Conservation (phyloP, 2,329 filamentous ascomycete genomes). For the Sphaerulina vaccinii region DNA sequence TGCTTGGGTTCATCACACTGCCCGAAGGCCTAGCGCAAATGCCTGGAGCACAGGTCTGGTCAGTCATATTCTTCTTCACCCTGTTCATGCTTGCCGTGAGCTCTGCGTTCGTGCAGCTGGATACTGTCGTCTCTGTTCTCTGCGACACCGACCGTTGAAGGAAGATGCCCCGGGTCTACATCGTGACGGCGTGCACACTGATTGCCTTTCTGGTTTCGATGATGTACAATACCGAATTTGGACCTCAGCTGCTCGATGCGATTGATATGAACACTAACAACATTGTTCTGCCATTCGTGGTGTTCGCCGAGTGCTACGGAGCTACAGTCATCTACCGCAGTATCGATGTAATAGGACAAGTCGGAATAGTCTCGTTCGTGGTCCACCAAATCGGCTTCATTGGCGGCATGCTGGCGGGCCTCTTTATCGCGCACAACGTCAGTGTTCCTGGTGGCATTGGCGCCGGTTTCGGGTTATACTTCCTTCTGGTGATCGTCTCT, state of each 20-base stretch:
- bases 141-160: slow-evolving; percentile 9
- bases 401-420: slow-evolving; percentile 53
- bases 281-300: slow-evolving; percentile 54
- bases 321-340: slow-evolving; percentile 56
- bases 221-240: slow-evolving; percentile 58
- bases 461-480: slow-evolving; percentile 54
- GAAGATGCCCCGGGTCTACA: slow-evolving; percentile 7
- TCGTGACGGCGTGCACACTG: slow-evolving; percentile 46
- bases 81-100: slow-evolving; percentile 45
- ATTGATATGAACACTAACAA: slow-evolving; percentile 59
- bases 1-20: slow-evolving; percentile 58
- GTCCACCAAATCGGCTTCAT: slow-evolving; percentile 54
- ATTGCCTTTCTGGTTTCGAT: slow-evolving; percentile 55
- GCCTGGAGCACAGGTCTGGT: slow-evolving; percentile 59
- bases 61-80: slow-evolving; percentile 57
- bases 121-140: slow-evolving; percentile 50
- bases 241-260: slow-evolving; percentile 55
- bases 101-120: slow-evolving; percentile 55
- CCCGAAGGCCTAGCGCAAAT: slow-evolving; percentile 57
- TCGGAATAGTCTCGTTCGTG: slow-evolving; percentile 46
- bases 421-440: slow-evolving; percentile 50
- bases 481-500: slow-evolving; percentile 42
- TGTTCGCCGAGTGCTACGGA: slow-evolving; percentile 54
- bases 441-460: slow-evolving; percentile 32
- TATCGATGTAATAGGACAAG: slow-evolving; percentile 47